Evolutionary conservation across 371 early-diverging fungal genomes (phyloP).

Genomic region (Syncephalastrum contaminatum): DNA sequence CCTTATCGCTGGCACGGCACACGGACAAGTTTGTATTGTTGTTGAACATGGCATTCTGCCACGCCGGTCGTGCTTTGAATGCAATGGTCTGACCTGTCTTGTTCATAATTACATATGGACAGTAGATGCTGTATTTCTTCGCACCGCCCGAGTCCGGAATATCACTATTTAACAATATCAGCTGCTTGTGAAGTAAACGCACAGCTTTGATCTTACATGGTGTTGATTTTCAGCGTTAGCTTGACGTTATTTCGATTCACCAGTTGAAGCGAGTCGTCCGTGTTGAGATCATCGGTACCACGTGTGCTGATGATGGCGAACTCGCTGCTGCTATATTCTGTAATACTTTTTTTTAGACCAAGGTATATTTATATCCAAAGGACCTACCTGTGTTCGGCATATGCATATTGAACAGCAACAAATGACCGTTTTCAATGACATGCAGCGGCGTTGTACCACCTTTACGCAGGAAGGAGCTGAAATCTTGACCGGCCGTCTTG

Average conservation of each 20-base stretch:
- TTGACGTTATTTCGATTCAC: constrained; percentile 62
- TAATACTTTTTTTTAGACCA: constrained; percentile 1
- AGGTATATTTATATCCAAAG: neutral
- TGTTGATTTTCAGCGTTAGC: constrained; percentile 70
- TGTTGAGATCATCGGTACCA: constrained; percentile 64
- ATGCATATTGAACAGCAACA: constrained; percentile 74
- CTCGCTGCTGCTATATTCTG: constrained; percentile 71
- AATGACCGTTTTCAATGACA: constrained; percentile 81
- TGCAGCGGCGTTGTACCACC: constrained; percentile 81
- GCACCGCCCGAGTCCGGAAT: constrained; percentile 70
- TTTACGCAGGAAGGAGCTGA: constrained; percentile 62
- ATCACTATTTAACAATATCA: constrained; percentile 23
- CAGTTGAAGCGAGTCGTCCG: constrained; percentile 73
- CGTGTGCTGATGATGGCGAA: constrained; percentile 84
- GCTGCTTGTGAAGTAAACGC: neutral
- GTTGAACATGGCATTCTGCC: constrained; percentile 69
- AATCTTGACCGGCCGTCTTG: constrained; percentile 64
- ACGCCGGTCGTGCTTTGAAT: constrained; percentile 80
- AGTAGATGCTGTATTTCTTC: constrained; percentile 63
- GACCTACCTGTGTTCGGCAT: constrained; percentile 68
- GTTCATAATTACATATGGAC: constrained; percentile 87
- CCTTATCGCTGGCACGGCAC: constrained; percentile 31
- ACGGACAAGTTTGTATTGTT: constrained; percentile 58
- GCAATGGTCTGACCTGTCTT: constrained; percentile 83
- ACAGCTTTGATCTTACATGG: constrained; percentile 40